Evolutionary conservation across 441 rosid genomes (phyloP), one percentile per base, ranked within the genome.

Genomic region (Bruguiera hainesii): DNA sequence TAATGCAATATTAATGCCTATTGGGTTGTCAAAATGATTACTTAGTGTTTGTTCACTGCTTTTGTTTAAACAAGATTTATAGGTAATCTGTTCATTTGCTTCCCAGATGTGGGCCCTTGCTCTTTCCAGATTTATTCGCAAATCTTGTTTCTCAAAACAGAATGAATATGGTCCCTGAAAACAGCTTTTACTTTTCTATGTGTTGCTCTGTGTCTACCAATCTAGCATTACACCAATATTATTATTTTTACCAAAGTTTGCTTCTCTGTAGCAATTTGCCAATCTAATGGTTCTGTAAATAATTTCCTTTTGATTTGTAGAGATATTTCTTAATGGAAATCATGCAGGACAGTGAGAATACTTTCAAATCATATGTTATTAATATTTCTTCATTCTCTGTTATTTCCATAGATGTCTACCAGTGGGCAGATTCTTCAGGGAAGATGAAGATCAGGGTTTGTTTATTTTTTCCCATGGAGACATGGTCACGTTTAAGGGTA

Each of bases 381-480:
- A 60, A 25, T 66, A 5, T 60, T 46, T 39, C 37, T 52, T 56
- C 3, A 66, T 63, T 19, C n/a, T 77, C 67, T 59, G 51, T 67
- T 56, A 64, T 76, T 66, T 63, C 33, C 68, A 65, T 81, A 93
- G 97, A 89, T 77, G 93, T 93, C 53, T 90, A 86, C 80, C 85
- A 79, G 58, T 90, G 97, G 97, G 96, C 93, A 68, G 90, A 83
- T 81, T 78, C 85, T 62, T 79, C 71, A n/a, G 85, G 84, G 77
- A 85, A 79, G 87, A 87, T 89, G 96, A 81, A 68, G 76, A 84
- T 87, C 64, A 81, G 97, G 78, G 86, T 82, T 76, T 91, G 93
- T 88, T 82, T 94, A 77, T 91, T 89, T 83, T 94, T 94, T 62
- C 95, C 96, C 1, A 74, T 94, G 72, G 83, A 82, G 51, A 88